A percentile compares a stretch with the other conserved stretches of the same genome.
Evolutionary conservation across 768 basidiomycete species (phyloP).

Genomic region (Boletus huronensis): DNA sequence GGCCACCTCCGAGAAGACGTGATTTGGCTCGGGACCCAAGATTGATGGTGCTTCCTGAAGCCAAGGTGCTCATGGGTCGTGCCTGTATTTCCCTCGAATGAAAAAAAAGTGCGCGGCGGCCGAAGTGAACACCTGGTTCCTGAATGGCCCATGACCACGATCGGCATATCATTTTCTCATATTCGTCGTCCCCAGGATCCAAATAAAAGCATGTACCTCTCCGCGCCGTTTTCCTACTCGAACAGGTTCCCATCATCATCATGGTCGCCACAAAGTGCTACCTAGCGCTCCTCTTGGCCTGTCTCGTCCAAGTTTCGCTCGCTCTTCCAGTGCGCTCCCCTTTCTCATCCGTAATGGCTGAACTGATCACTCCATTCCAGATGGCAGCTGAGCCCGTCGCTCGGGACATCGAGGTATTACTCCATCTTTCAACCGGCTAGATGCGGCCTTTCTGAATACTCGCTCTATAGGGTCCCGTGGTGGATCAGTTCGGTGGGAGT

Average conservation of each 20-base stretch:
- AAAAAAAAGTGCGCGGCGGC: constrained; percentile 23
- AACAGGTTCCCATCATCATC: constrained; percentile 1
- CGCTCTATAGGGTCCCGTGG: constrained; percentile 13
- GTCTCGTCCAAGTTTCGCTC: constrained; percentile 20
- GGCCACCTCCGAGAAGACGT: constrained; percentile 2
- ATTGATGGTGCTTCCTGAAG: constrained; percentile 13
- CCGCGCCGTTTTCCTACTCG: constrained; percentile 1
- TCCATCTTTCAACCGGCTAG: background rate
- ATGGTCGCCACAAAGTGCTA: constrained; percentile 22
- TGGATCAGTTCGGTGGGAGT: constrained; percentile 20
- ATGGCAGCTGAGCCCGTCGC: constrained; percentile 6
- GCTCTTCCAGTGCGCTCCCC: constrained; percentile 21
- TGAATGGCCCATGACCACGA: constrained; percentile 21
- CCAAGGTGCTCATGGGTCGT: constrained; percentile 4
- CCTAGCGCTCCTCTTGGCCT: constrained; percentile 20
- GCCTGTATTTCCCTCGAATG: constrained; percentile 21
- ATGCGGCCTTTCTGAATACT: background rate
- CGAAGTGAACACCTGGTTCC: constrained; percentile 22
- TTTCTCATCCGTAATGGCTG: background rate
- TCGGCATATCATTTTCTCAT: constrained; percentile 23
- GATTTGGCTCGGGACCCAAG: constrained; percentile 8
- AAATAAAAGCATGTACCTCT: constrained; percentile 22
- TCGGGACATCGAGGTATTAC: constrained; percentile 13
- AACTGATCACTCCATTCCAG: constrained; percentile 9
- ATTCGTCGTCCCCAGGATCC: constrained; percentile 7